These are phyloP conservation scores for Leptomonas pyrrhocoris DNA, from an alignment of 208 protist species.

Conservation along the genomic window DNA sequence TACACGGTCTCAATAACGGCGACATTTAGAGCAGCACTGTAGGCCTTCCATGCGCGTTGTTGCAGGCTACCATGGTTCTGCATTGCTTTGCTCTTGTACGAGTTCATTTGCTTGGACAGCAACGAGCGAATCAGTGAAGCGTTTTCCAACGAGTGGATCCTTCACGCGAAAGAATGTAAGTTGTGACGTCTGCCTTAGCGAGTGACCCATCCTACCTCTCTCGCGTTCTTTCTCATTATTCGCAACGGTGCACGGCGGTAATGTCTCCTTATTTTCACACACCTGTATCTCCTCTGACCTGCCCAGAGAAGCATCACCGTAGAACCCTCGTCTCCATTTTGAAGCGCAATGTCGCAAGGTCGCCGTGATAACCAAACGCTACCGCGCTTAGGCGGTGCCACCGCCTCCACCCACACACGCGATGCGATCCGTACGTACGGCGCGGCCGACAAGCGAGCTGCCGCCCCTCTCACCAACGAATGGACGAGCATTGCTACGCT, in stretches of 20 bases:
- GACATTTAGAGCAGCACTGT: too few relatives aligned
- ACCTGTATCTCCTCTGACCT: too few relatives aligned
- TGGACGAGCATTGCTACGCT: slow-evolving; percentile 9
- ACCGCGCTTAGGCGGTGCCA: neutral
- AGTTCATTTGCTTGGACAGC: too few relatives aligned
- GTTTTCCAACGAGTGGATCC: too few relatives aligned
- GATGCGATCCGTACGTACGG: neutral
- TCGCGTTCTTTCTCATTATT: neutral
- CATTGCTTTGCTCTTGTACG: too few relatives aligned
- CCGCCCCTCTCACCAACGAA: neutral
- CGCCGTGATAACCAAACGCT: neutral
- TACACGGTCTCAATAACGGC: neutral
- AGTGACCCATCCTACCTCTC: neutral
- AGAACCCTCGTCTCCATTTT: neutral
- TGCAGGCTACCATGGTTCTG: too few relatives aligned
- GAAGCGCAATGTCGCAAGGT: neutral
- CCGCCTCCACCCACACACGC: neutral
- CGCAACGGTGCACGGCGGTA: too few relatives aligned
- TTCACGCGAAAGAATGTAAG: neutral
- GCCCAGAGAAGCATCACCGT: too few relatives aligned
- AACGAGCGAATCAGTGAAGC: too few relatives aligned
- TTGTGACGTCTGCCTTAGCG: neutral
- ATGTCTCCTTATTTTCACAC: too few relatives aligned
- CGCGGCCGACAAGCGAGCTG: neutral
- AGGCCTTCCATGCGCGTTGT: too few relatives aligned